A percentile compares a stretch with the other conserved stretches of the same genome.
phyloP scores from a whole-genome alignment of 441 rosid genomes.

The Populus tomentosa region DNA sequence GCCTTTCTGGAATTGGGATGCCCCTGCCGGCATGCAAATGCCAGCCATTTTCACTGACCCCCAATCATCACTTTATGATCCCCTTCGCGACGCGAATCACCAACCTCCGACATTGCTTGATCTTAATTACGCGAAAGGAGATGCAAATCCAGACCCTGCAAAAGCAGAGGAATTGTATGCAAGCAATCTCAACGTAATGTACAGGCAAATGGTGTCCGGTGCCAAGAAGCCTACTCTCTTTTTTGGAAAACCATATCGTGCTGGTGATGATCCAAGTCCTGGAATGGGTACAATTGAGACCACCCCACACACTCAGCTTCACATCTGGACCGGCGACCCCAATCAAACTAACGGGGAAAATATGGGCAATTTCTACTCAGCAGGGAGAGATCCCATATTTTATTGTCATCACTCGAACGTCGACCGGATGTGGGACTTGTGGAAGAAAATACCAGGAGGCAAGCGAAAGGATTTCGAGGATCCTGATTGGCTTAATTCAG shows the following conservation, averaged over 20 bases:
- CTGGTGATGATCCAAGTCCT: conserved; percentile 41
- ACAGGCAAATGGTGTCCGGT: conserved; percentile 54
- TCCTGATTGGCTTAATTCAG: conserved; percentile 46
- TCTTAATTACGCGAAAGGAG: conserved; percentile 35
- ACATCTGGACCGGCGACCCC: conserved; percentile 40
- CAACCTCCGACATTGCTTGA: conserved; percentile 33
- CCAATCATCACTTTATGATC: conserved; percentile 36
- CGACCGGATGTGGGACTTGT: conserved; percentile 51
- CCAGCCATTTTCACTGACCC: conserved; percentile 37
- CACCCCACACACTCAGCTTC: conserved; percentile 43
- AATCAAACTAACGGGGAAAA: conserved; percentile 44
- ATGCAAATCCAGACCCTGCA: conserved; percentile 3
- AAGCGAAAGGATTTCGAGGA: conserved; percentile 31
- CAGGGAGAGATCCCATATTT: conserved; percentile 57
- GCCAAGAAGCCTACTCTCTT: conserved; percentile 43
- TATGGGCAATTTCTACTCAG: conserved; percentile 64
- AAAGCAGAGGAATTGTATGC: conserved; percentile 11
- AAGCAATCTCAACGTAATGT: conserved; percentile 46
- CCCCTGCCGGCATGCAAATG: conserved; percentile 52
- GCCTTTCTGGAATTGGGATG: conserved; percentile 69
- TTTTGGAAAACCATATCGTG: conserved; percentile 43
- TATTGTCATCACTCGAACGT: conserved; percentile 51
- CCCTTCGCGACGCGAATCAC: conserved; percentile 33
- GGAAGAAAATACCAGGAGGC: conserved; percentile 43
- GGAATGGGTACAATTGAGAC: conserved; percentile 56